A percentile compares a stretch with the other conserved stretches of the same genome.
Conservation (phyloP, 768 basidiomycete species). For the Postia placenta region DNA sequence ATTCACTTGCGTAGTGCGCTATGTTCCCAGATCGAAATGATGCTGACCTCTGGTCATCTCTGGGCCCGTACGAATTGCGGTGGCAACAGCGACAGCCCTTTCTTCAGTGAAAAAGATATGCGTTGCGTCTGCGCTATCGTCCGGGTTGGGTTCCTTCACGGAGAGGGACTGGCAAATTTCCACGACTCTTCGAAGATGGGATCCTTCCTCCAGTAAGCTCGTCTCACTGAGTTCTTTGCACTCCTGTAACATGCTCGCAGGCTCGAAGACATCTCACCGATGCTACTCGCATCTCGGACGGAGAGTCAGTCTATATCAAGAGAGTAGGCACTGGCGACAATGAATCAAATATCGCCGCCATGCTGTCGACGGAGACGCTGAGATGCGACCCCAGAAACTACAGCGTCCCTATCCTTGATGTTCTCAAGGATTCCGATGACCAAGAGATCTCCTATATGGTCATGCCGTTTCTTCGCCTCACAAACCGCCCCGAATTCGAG, state of each 20-base stretch:
- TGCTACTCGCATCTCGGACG: constrained; percentile 25
- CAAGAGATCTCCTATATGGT: constrained; percentile 11
- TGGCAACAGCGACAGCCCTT: constrained; percentile 4
- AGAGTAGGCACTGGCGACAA: constrained; percentile 3
- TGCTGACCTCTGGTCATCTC: too few relatives aligned
- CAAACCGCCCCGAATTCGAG: constrained; percentile 12
- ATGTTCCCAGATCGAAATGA: too few relatives aligned
- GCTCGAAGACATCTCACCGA: constrained; percentile 15
- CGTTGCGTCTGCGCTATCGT: too few relatives aligned
- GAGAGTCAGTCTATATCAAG: constrained; percentile 25
- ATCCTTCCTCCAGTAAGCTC: neutral
- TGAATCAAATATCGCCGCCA: constrained; percentile 11
- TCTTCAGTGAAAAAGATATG: constrained; percentile 12
- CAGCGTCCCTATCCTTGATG: constrained; percentile 18
- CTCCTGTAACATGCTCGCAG: too few relatives aligned
- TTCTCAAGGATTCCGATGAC: constrained; percentile 9
- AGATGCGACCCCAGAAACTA: constrained; percentile 16
- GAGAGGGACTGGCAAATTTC: constrained; percentile 5
- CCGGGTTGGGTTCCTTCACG: constrained; percentile 30
- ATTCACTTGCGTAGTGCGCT: too few relatives aligned
- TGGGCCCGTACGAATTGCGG: too few relatives aligned
- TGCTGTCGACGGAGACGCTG: constrained; percentile 1
- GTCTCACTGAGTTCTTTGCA: neutral
- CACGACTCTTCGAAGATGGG: constrained; percentile 5
- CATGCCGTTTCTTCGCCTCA: constrained; percentile 15